phyloP scores from a whole-genome alignment of 2,329 filamentous ascomycete genomes.

The Helotiales sp. region DNA sequence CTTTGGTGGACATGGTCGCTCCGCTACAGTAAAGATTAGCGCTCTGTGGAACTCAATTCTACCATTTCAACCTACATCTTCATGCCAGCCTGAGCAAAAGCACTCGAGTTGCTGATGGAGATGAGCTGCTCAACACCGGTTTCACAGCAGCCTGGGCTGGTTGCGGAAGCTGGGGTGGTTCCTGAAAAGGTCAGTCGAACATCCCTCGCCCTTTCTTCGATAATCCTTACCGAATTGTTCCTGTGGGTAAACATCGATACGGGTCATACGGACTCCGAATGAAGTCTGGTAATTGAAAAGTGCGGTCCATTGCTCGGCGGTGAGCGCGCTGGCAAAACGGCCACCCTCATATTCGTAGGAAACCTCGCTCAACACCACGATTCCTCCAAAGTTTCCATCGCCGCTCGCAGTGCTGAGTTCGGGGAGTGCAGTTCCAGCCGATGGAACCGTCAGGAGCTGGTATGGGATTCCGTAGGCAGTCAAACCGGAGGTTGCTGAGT shows the following conservation, averaged over 20 bases:
- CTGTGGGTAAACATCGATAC: constrained; percentile 53
- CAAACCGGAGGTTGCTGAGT: constrained; percentile 56
- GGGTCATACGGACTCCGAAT: constrained; percentile 65
- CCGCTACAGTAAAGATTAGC: constrained; percentile 33
- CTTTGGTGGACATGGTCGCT: constrained; percentile 53
- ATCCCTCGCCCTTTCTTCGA: neutral
- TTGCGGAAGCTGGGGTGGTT: neutral
- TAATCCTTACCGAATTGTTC: neutral
- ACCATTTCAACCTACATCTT: constrained; percentile 34
- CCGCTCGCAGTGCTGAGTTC: constrained; percentile 51
- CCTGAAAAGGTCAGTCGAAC: neutral
- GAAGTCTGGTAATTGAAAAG: constrained; percentile 61
- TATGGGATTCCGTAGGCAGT: constrained; percentile 65
- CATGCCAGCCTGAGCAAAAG: constrained; percentile 59
- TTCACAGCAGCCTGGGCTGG: constrained; percentile 50
- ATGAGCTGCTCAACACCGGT: constrained; percentile 54
- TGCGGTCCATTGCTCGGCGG: constrained; percentile 58
- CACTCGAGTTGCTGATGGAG: constrained; percentile 54
- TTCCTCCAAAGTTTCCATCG: constrained; percentile 59
- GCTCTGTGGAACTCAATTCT: neutral
- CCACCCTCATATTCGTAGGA: constrained; percentile 45
- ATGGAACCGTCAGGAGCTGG: constrained; percentile 57
- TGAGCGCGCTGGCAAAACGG: constrained; percentile 50
- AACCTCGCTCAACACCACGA: constrained; percentile 48
- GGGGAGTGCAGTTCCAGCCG: constrained; percentile 56